Conservation (phyloP, 139 green algal species). For the Picochlorum sp. region DNA sequence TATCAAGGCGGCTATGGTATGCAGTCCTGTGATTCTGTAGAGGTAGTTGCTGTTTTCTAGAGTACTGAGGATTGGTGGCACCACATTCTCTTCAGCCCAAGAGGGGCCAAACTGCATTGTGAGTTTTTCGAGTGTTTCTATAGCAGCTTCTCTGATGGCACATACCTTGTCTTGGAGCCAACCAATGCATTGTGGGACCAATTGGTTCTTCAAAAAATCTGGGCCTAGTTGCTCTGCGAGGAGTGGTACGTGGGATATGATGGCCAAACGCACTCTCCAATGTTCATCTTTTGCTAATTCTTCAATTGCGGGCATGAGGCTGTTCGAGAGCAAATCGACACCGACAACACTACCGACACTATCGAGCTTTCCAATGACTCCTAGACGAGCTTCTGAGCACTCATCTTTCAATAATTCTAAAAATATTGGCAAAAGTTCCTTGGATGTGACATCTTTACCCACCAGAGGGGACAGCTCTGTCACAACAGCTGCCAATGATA, state of each 20-base stretch:
- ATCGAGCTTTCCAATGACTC: constrained; percentile 97
- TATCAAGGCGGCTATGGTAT: constrained; percentile 70
- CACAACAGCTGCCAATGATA: constrained; percentile 82
- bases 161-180: constrained; percentile 77
- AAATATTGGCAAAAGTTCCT: constrained; percentile 92
- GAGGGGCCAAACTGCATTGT: constrained; percentile 87
- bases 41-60: constrained; percentile 84
- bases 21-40: constrained; percentile 90
- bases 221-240: constrained; percentile 76
- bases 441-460: constrained; percentile 74
- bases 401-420: constrained; percentile 90
- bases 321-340: constrained; percentile 85
- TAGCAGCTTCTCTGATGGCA: constrained; percentile 86
- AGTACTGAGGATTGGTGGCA: constrained; percentile 48
- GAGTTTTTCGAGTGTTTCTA: constrained; percentile 77
- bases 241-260: constrained; percentile 97
- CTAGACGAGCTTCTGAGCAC: constrained; percentile 92
- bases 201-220: constrained; percentile 69
- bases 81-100: constrained; percentile 84
- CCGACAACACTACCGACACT: constrained; percentile 87
- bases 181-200: constrained; percentile 88
- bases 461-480: constrained; percentile 92
- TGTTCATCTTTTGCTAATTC: constrained; percentile 96
- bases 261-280: constrained; percentile 95
- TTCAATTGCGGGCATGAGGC: constrained; percentile 91